A percentile compares a stretch with the other conserved stretches of the same genome.
phyloP scores from a whole-genome alignment of 2,329 filamentous ascomycete genomes.

The Gaeumannomyces tritici region DNA sequence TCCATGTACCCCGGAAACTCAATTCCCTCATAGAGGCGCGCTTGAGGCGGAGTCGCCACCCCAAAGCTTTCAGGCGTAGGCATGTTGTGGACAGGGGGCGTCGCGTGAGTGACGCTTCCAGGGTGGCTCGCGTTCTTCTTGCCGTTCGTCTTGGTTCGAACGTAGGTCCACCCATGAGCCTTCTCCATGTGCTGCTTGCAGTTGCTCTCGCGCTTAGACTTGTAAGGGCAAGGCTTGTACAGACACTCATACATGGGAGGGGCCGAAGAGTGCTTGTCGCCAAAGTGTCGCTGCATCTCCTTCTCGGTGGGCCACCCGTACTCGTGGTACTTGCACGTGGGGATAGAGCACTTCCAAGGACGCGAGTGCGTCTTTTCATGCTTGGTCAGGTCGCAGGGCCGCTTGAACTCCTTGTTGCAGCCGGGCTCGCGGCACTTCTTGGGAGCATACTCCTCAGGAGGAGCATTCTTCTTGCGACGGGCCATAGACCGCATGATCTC shows the following conservation, averaged over 20 bases:
- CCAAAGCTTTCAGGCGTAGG: conserved; percentile 51
- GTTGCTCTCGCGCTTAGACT: conserved; percentile 91
- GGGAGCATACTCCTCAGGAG: conserved; percentile 70
- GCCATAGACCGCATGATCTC: conserved; percentile 89
- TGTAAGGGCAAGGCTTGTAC: conserved; percentile 79
- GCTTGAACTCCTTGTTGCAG: conserved; percentile 89
- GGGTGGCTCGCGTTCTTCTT: conserved; percentile 43
- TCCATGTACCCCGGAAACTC: conserved; percentile 41
- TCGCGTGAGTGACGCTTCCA: conserved; percentile 37
- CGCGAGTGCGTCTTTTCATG: conserved; percentile 97
- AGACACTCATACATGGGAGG: conserved; percentile 78
- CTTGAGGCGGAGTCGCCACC: conserved; percentile 46
- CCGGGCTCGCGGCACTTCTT: conserved; percentile 66
- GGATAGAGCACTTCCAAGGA: conserved; percentile 82
- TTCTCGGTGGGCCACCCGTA: conserved; percentile 96
- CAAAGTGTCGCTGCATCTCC: conserved; percentile 89
- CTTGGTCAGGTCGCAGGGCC: conserved; percentile 95
- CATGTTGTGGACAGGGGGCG: conserved; percentile 51
- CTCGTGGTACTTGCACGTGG: conserved; percentile 80
- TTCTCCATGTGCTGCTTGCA: conserved; percentile 99
- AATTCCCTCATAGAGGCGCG: conserved; percentile 22
- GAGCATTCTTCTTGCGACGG: conserved; percentile 86
- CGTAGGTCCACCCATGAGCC: conserved; percentile 81
- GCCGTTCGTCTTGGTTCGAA: conserved; percentile 77
- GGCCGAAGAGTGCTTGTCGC: conserved; percentile 82